Percentiles rank a stretch among this genome's conserved stretches.
Conservation (phyloP, 148 eudicot species). For the Diospyros lotus region DNA sequence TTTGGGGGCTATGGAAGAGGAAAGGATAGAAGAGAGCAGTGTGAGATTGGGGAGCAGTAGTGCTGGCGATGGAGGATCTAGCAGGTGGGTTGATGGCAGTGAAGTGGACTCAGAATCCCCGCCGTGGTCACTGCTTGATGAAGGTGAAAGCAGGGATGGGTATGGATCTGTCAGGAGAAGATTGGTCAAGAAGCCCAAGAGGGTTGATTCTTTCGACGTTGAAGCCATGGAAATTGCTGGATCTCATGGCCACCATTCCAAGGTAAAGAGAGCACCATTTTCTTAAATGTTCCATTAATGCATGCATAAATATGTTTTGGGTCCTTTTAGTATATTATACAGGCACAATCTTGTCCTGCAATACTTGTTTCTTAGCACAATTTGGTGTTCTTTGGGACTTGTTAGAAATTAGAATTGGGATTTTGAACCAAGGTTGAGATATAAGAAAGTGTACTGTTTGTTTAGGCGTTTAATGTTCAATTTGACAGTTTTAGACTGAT, state of each 20-base stretch:
- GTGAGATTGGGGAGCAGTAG: slow-evolving; percentile 40
- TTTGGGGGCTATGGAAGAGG: slow-evolving; percentile 44
- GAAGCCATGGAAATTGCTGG: slow-evolving; percentile 93
- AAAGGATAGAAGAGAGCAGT: slow-evolving; percentile 53
- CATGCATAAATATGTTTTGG: not conserved
- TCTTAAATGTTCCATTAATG: not conserved
- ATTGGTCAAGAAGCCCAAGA: slow-evolving; percentile 76
- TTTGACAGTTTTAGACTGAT: too few species aligned
- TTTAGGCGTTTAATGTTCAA: too few species aligned
- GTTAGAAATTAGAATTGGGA: too few species aligned
- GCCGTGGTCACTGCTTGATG: slow-evolving; percentile 41
- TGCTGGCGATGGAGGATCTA: slow-evolving; percentile 36
- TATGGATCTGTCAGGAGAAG: slow-evolving; percentile 65
- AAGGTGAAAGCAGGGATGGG: slow-evolving; percentile 33
- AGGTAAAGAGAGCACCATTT: slow-evolving; percentile 31
- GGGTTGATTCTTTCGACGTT: slow-evolving; percentile 90
- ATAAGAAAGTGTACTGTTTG: not conserved
- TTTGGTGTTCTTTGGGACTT: not conserved
- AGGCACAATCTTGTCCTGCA: not conserved
- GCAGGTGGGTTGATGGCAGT: slow-evolving; percentile 93
- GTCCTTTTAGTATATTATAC: not conserved
- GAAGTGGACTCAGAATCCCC: slow-evolving; percentile 68
- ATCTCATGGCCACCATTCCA: slow-evolving; percentile 50
- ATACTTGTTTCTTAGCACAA: not conserved
- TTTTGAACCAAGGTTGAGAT: too few species aligned